Percentiles rank a stretch among this genome's conserved stretches.
Evolutionary conservation across 495 filamentous ascomycete species (phyloP).

Genomic region (Achaetomiella virescens): DNA sequence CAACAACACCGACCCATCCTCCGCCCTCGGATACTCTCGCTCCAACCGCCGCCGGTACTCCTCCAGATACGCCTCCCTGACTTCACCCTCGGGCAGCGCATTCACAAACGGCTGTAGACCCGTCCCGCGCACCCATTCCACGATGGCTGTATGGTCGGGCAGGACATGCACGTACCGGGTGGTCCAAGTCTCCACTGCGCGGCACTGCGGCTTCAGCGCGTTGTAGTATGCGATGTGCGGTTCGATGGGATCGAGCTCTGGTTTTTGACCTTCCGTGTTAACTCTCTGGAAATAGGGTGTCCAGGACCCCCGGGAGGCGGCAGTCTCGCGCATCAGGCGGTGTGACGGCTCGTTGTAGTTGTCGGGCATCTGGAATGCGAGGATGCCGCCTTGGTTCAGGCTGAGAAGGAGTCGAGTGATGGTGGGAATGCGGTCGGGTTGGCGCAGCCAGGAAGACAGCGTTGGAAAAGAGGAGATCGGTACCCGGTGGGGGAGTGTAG

Average conservation of each 20-base stretch:
- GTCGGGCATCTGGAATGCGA: conserved; percentile 52
- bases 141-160: conserved; percentile 39
- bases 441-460: conserved; percentile 50
- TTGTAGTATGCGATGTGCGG: conserved; percentile 41
- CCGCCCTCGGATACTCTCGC: not conserved
- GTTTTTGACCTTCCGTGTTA: conserved; percentile 1
- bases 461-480: conserved; percentile 49
- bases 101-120: conserved; percentile 46
- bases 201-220: conserved; percentile 37
- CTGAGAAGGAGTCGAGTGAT: conserved; percentile 36
- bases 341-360: conserved; percentile 46
- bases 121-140: conserved; percentile 54
- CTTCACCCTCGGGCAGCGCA: not conserved
- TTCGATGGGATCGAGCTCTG: conserved; percentile 45
- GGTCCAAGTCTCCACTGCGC: conserved; percentile 43
- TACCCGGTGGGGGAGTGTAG: conserved; percentile 28
- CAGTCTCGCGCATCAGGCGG: conserved; percentile 41
- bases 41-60: conserved; percentile 6
- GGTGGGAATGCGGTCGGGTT: conserved; percentile 35
- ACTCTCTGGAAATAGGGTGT: conserved; percentile 18
- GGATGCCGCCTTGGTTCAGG: conserved; percentile 38
- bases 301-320: conserved; percentile 38
- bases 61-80: conserved; percentile 3
- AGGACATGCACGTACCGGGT: conserved; percentile 49
- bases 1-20: conserved; percentile 14